Evolutionary conservation across 768 basidiomycete genomes (phyloP).

Genomic region (Tephrocybe sp.): DNA sequence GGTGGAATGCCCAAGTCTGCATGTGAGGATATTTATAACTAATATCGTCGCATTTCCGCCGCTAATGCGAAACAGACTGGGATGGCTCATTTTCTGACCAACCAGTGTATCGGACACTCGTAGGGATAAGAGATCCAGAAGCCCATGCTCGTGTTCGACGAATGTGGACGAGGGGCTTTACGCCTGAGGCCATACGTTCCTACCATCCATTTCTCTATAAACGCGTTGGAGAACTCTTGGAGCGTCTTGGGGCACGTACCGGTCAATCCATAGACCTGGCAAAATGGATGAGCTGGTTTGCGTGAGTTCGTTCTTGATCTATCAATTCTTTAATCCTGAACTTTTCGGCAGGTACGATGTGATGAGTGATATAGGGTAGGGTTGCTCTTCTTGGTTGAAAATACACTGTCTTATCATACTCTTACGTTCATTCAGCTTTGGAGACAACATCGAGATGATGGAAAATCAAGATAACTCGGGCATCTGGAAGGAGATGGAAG

Average conservation of each 20-base stretch:
- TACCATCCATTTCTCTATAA: constrained; percentile 19
- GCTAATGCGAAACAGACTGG: constrained; percentile 25
- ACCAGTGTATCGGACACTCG: constrained; percentile 19
- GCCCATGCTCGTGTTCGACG: constrained; percentile 36
- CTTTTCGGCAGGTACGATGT: constrained; percentile 31
- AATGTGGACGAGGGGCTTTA: constrained; percentile 41
- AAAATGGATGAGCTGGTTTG: constrained; percentile 35
- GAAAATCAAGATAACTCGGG: not conserved
- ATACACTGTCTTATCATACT: not conserved
- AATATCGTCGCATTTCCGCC: constrained; percentile 18
- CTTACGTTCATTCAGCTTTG: constrained; percentile 29
- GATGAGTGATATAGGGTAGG: constrained; percentile 40
- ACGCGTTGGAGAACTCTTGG: constrained; percentile 24
- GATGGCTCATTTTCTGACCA: constrained; percentile 25
- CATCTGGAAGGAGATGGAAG: not conserved
- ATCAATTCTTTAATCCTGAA: not conserved
- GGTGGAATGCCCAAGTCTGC: constrained; percentile 42
- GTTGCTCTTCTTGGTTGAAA: not conserved
- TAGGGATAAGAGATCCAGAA: constrained; percentile 29
- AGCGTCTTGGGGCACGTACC: constrained; percentile 12
- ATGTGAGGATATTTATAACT: not conserved
- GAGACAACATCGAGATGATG: constrained; percentile 21
- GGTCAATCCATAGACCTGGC: constrained; percentile 26
- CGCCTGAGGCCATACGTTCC: constrained; percentile 28
- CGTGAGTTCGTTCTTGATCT: constrained; percentile 26